A percentile compares a stretch with the other conserved stretches of the same genome.
These are phyloP conservation scores for Elaeis oleifera DNA, from an alignment of 202 grass and related monocot genomes.

Conservation along the genomic window DNA sequence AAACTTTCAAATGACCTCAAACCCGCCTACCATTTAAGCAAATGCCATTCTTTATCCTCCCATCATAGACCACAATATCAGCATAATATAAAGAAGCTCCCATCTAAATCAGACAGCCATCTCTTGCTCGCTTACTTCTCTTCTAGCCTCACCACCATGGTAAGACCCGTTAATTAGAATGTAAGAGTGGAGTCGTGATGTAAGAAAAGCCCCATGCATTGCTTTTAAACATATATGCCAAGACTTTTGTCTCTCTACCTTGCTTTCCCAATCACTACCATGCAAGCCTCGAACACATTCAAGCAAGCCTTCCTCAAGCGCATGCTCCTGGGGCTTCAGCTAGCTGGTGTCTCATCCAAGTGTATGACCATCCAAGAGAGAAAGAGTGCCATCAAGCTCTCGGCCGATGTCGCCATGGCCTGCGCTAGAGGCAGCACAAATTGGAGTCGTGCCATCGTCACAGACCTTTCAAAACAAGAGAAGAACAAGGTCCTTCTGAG, in stretches of 20 bases:
- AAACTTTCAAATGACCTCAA: constrained; percentile 1
- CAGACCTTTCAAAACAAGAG: constrained; percentile 16
- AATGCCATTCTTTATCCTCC: neutral
- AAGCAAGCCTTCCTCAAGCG: constrained; percentile 54
- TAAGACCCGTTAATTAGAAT: neutral
- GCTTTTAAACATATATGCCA: constrained; percentile 1
- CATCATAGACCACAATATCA: neutral
- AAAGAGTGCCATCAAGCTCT: constrained; percentile 52
- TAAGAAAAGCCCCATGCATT: constrained; percentile 19
- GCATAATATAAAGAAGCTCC: too few species aligned
- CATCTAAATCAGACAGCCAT: too few species aligned
- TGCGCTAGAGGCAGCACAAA: constrained; percentile 28
- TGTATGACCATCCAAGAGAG: constrained; percentile 33
- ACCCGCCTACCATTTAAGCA: neutral
- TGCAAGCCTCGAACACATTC: constrained; percentile 24
- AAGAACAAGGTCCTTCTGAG: constrained; percentile 17
- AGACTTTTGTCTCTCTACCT: neutral
- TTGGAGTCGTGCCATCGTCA: constrained; percentile 23
- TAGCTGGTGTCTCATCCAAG: constrained; percentile 19
- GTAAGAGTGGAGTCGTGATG: neutral
- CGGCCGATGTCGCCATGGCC: constrained; percentile 60
- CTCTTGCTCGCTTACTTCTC: neutral
- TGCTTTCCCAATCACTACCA: neutral
- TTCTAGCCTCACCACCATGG: neutral
- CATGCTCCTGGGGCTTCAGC: constrained; percentile 40